phyloP scores from a whole-genome alignment of 1,284 basidiomycete species.

The Filobasidium uniguttulatum region DNA sequence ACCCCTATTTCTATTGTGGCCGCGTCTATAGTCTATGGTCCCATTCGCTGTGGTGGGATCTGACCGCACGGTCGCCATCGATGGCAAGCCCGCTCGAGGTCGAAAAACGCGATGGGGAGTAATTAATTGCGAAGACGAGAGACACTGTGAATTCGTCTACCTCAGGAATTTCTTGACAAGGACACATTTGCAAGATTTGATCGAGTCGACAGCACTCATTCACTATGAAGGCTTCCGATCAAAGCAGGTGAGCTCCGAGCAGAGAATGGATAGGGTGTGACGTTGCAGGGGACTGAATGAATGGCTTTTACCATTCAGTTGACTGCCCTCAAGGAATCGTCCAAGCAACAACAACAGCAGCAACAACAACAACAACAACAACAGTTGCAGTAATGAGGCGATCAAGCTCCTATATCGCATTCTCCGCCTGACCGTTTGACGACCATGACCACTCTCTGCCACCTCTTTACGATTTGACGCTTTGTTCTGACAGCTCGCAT shows the following conservation, averaged over 20 bases:
- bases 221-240: slow-evolving; percentile 99
- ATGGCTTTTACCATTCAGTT: slow-evolving; percentile 5
- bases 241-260: slow-evolving; percentile 49
- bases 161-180: slow-evolving; percentile 91
- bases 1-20: background rate
- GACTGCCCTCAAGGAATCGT: slow-evolving; percentile 35
- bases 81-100: slow-evolving; percentile 86
- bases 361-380: background rate
- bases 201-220: slow-evolving; percentile 96
- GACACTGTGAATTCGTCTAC: slow-evolving; percentile 96
- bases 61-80: slow-evolving; percentile 83
- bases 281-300: too few relatives aligned
- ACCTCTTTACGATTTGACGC: background rate
- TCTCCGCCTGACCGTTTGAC: too few relatives aligned
- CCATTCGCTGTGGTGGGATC: slow-evolving; percentile 96
- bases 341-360: slow-evolving; percentile 24
- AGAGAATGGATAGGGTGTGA: background rate
- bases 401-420: background rate
- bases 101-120: slow-evolving; percentile 97
- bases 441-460: background rate
- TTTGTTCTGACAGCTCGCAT: too few relatives aligned
- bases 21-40: slow-evolving; percentile 56
- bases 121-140: slow-evolving; percentile 92
- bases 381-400: background rate
- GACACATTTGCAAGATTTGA: slow-evolving; percentile 94